Evolutionary conservation across 2,329 filamentous ascomycete genomes (phyloP).

Genomic region (Xylaria sp.): DNA sequence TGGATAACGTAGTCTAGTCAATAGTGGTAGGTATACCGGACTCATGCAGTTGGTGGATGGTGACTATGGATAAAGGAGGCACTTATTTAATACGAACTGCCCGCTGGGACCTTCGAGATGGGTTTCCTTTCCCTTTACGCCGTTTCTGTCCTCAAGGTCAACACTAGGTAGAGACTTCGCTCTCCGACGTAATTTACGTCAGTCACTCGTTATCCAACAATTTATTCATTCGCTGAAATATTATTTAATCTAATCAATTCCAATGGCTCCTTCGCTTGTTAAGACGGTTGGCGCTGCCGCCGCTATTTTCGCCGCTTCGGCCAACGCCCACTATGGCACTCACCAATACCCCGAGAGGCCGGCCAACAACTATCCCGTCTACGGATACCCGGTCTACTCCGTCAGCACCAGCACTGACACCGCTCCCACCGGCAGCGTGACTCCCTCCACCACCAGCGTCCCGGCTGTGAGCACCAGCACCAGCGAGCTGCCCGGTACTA

Average conservation of each 20-base stretch:
- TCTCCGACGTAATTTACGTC: slow-evolving; percentile 58
- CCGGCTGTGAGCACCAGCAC: slow-evolving; percentile 10
- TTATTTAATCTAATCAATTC: slow-evolving; percentile 43
- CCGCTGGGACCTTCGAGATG: slow-evolving; percentile 21
- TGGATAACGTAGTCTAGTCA: slow-evolving; percentile 19
- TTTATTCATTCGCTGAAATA: slow-evolving; percentile 43
- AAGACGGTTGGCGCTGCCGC: slow-evolving; percentile 52
- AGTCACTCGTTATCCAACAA: slow-evolving; percentile 52
- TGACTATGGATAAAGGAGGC: slow-evolving; percentile 28
- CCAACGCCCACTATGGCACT: slow-evolving; percentile 21
- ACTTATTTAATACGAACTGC: slow-evolving; percentile 29
- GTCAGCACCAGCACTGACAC: slow-evolving; percentile 10
- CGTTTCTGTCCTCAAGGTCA: slow-evolving; percentile 43
- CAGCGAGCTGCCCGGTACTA: background rate
- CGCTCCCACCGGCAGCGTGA: slow-evolving; percentile 12
- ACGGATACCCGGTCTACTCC: slow-evolving; percentile 26
- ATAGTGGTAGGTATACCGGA: slow-evolving; percentile 6
- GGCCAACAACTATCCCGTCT: slow-evolving; percentile 6
- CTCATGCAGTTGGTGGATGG: slow-evolving; percentile 2
- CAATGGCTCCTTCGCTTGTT: slow-evolving; percentile 56
- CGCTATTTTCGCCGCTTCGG: slow-evolving; percentile 36
- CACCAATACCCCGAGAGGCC: slow-evolving; percentile 7
- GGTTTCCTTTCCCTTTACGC: slow-evolving; percentile 34
- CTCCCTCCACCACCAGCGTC: slow-evolving; percentile 11
- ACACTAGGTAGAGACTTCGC: slow-evolving; percentile 48